Evolutionary conservation across 805 yeast genomes (phyloP).

Genomic region (Alloascoidea hylecoeti): DNA sequence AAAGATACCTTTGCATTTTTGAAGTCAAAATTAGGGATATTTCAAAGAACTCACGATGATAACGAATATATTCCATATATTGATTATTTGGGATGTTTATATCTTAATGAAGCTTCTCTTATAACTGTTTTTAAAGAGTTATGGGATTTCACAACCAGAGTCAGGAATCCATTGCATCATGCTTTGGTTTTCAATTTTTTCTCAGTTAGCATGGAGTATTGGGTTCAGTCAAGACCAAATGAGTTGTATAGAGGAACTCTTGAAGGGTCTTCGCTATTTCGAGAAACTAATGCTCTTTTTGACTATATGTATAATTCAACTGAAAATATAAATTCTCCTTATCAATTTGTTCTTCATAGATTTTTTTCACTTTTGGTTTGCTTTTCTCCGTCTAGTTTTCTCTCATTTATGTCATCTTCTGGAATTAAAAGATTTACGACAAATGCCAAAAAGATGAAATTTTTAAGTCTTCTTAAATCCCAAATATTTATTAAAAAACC

Average conservation of each 20-base stretch:
- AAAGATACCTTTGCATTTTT: neutral
- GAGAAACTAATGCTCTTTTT: slow-evolving; percentile 6
- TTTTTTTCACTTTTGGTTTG: slow-evolving; percentile 9
- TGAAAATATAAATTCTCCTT: neutral
- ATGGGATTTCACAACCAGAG: slow-evolving; percentile 19
- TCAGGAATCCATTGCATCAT: slow-evolving; percentile 30
- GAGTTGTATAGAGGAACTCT: slow-evolving; percentile 18
- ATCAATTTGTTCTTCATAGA: slow-evolving; percentile 6
- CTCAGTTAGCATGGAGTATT: slow-evolving; percentile 28
- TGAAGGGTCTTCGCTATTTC: slow-evolving; percentile 4
- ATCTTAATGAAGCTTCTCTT: slow-evolving; percentile 23
- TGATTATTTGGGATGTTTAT: slow-evolving; percentile 30
- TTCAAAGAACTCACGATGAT: slow-evolving; percentile 20
- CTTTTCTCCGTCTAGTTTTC: slow-evolving; percentile 7
- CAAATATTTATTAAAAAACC: neutral
- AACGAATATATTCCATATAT: slow-evolving; percentile 25
- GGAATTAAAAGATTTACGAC: slow-evolving; percentile 5
- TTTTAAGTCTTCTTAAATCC: neutral
- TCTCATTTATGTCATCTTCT: slow-evolving; percentile 5
- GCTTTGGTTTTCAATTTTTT: slow-evolving; percentile 29
- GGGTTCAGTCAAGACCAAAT: slow-evolving; percentile 34
- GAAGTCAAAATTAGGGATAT: neutral
- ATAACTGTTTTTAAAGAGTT: slow-evolving; percentile 24
- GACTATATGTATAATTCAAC: slow-evolving; percentile 5
- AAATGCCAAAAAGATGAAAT: slow-evolving; percentile 5